These are phyloP conservation scores for Apiospora kogelbergensis DNA, from an alignment of 2,329 filamentous ascomycete species.

Conservation along the genomic window DNA sequence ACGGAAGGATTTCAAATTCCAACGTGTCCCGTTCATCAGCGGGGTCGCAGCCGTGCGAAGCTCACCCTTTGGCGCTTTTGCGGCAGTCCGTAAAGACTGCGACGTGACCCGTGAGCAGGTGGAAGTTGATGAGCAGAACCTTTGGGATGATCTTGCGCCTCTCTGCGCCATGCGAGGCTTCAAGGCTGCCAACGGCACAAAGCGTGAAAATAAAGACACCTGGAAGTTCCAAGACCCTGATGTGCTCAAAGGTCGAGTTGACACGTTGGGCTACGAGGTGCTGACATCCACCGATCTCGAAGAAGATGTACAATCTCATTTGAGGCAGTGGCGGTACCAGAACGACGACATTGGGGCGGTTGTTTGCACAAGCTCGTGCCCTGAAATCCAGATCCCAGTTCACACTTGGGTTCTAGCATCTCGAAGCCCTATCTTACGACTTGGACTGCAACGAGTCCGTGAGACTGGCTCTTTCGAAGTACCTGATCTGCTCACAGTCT, in stretches of 20 bases:
- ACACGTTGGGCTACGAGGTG: slow-evolving; percentile 50
- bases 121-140: slow-evolving; percentile 59
- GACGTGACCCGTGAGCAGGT: slow-evolving; percentile 76
- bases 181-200: slow-evolving; percentile 38
- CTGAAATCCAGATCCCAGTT: slow-evolving; percentile 72
- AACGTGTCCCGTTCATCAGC: slow-evolving; percentile 84
- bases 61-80: slow-evolving; percentile 87
- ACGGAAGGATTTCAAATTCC: slow-evolving; percentile 92
- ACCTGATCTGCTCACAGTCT: slow-evolving; percentile 60
- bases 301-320: slow-evolving; percentile 54
- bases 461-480: slow-evolving; percentile 54
- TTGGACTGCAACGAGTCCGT: slow-evolving; percentile 59
- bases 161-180: slow-evolving; percentile 70
- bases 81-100: slow-evolving; percentile 80
- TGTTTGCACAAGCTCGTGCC: slow-evolving; percentile 59
- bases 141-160: slow-evolving; percentile 73
- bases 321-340: slow-evolving; percentile 39
- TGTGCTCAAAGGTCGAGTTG: slow-evolving; percentile 52
- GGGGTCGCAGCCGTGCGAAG: slow-evolving; percentile 81
- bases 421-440: slow-evolving; percentile 69
- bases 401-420: slow-evolving; percentile 80
- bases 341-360: slow-evolving; percentile 43
- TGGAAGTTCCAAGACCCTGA: slow-evolving; percentile 41
- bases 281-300: slow-evolving; percentile 67
- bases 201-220: slow-evolving; percentile 38